phyloP scores from a whole-genome alignment of 1,284 basidiomycete genomes.

The Austropuccinia psidii region DNA sequence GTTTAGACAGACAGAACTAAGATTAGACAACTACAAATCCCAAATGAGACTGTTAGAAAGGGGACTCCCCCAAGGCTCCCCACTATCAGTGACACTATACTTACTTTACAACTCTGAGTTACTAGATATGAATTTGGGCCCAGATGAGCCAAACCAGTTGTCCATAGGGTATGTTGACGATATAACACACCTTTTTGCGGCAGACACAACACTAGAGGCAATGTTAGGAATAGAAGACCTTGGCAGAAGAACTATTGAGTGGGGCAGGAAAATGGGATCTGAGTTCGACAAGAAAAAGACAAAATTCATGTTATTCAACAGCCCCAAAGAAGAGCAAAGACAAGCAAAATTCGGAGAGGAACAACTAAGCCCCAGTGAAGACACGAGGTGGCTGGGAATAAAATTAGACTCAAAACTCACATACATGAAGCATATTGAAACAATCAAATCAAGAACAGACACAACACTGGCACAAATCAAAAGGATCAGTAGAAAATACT shows the following conservation, averaged over 20 bases:
- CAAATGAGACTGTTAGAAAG: not conserved
- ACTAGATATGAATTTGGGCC: not conserved
- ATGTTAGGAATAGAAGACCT: not conserved
- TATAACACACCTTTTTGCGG: not conserved
- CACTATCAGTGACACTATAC: not conserved
- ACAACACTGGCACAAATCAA: too few relatives aligned
- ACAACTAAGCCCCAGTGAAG: too few relatives aligned
- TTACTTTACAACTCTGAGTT: not conserved
- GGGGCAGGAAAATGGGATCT: not conserved
- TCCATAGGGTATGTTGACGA: constrained; percentile 10
- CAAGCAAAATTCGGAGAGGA: too few relatives aligned
- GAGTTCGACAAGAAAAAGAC: constrained; percentile 24
- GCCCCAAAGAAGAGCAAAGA: too few relatives aligned
- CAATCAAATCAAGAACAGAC: too few relatives aligned
- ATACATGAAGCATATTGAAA: too few relatives aligned
- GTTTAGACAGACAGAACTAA: not conserved
- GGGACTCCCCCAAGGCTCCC: not conserved
- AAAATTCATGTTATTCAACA: too few relatives aligned
- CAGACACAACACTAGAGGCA: not conserved
- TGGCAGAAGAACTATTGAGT: not conserved
- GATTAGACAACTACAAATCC: not conserved
- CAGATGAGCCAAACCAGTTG: not conserved
- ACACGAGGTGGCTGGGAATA: too few relatives aligned
- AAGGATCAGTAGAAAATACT: too few relatives aligned
- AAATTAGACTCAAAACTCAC: too few relatives aligned